Evolutionary conservation across 2,329 filamentous ascomycete species (phyloP).

Genomic region (Conoideocrella luteorostrata): DNA sequence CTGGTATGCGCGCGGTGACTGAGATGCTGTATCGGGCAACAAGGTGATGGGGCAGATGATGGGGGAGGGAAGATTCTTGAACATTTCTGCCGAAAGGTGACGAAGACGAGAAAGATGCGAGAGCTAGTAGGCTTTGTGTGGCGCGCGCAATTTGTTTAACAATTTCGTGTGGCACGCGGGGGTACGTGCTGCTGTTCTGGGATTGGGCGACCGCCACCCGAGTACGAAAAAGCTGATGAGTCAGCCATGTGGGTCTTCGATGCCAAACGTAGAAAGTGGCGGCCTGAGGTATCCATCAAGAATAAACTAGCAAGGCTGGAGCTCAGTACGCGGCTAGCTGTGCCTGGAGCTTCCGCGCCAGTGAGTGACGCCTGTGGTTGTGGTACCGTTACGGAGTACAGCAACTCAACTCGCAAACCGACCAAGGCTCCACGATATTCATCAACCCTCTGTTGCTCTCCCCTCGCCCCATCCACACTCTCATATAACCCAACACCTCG

Average conservation of each 20-base stretch:
- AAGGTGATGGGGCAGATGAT: too few species aligned
- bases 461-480: neutral
- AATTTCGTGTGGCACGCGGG: too few species aligned
- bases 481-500: neutral
- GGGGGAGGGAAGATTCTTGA: neutral
- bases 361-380: constrained; percentile 13
- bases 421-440: constrained; percentile 6
- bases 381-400: too few species aligned
- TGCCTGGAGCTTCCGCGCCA: constrained; percentile 14
- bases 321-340: constrained; percentile 14
- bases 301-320: constrained; percentile 1
- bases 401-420: neutral
- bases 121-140: neutral
- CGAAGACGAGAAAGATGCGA: neutral
- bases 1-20: too few species aligned
- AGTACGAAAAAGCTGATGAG: too few species aligned
- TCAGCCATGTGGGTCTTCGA: neutral
- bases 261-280: neutral
- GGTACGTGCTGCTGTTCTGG: too few species aligned
- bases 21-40: too few species aligned
- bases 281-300: constrained; percentile 9
- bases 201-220: neutral
- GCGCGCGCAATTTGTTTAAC: neutral
- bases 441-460: neutral
- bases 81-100: too few species aligned